Evolutionary conservation across 345 rosid species (phyloP), one percentile per base, ranked within the genome.

Genomic region (Linum trigynum): DNA sequence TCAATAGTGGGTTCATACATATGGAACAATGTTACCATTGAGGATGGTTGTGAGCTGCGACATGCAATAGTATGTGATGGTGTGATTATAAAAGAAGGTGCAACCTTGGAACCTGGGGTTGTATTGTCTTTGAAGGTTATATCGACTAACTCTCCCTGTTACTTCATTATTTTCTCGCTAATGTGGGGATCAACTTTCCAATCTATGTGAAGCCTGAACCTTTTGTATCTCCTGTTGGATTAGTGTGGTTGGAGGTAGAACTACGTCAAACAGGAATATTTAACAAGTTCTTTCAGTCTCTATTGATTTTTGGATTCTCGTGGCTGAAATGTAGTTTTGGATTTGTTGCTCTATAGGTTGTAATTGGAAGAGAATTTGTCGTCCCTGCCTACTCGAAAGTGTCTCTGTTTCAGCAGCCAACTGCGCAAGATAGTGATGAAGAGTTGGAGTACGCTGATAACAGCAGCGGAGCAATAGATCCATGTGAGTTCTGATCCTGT

Each of bases 391-490:
- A 88, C 78, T 90, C 97, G 50, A 88, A 82, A 71, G 95, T 88
- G 62, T 94, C 99, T 39, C 72, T 94, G 63, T 83, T 71, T 74
- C 88, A 79, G 68, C 97, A 90, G 73, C 99, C 99, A 72, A 85
- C 78, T 17, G 72, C 65, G 67, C 74, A 82, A 72, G 97, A 94
- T 69, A 90, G 97, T 64, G 99, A 90, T 67, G 99, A 94, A 67
- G 99, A 94, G 74, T 76, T 94, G 78, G 99, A 94, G 77, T 94
- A 85, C 73, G 97, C 92, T 67, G 97, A 94, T 64, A 86, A 69
- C 71, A 82, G 82, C 71, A 82, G 84, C 70, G 85, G 83, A 67
- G 71, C 78, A 50, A 68, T 71, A 41, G 89, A 86, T 77, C 39
- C 82, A 4, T 56, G 92, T 84, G 71, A 67, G 83, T 80, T 62